Evolutionary conservation across 2,329 filamentous ascomycete genomes (phyloP).

Genomic region (Colletotrichum filicis): DNA sequence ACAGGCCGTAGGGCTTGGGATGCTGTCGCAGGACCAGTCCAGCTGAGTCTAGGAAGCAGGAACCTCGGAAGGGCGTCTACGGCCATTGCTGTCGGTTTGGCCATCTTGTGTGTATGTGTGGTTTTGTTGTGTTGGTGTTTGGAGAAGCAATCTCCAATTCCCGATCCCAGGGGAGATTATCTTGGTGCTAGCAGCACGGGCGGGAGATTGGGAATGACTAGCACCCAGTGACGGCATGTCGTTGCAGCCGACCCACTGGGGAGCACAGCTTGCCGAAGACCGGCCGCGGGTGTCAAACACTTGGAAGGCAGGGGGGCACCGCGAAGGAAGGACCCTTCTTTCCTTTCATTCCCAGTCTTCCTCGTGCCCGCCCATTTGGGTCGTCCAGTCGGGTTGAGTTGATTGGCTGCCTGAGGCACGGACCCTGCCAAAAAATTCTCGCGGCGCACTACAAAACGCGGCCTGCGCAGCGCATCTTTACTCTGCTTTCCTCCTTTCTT

Average conservation of each 20-base stretch:
- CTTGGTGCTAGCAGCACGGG: not conserved
- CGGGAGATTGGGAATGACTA: conserved; percentile 17
- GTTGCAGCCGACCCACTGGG: conserved; percentile 29
- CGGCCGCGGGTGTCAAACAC: conserved; percentile 11
- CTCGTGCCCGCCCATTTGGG: no score
- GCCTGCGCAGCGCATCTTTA: conserved; percentile 16
- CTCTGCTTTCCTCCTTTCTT: conserved; percentile 42
- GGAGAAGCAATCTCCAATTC: not conserved
- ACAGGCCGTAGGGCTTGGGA: conserved; percentile 41
- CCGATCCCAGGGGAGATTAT: not conserved
- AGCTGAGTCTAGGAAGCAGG: conserved; percentile 66
- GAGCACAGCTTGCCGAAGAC: conserved; percentile 25
- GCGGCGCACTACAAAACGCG: conserved; percentile 25
- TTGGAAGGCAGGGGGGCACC: not conserved
- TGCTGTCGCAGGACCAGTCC: conserved; percentile 50
- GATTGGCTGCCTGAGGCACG: conserved; percentile 19
- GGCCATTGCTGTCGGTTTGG: conserved; percentile 40
- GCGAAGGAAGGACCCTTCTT: conserved; percentile 1
- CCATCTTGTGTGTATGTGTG: conserved; percentile 39
- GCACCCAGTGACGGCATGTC: conserved; percentile 30
- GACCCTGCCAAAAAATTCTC: not conserved
- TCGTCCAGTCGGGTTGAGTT: not conserved
- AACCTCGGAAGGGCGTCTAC: conserved; percentile 61
- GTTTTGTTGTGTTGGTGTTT: not conserved
- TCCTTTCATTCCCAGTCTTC: not conserved